A percentile compares a stretch with the other conserved stretches of the same genome.
Conservation (phyloP, 495 filamentous ascomycete genomes). For the Xylaria acuta region DNA sequence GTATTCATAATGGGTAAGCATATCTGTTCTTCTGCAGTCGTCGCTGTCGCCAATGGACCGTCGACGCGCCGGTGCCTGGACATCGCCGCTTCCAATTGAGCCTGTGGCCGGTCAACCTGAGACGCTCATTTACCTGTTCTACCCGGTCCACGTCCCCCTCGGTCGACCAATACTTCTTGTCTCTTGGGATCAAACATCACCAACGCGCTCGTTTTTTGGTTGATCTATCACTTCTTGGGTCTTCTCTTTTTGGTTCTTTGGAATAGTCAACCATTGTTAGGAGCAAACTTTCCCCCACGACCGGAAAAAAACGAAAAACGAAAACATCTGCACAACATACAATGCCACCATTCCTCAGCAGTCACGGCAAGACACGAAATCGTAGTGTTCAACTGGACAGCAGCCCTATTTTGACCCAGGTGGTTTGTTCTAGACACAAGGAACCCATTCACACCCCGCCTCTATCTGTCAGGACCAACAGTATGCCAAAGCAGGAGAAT, state of each 20-base stretch:
- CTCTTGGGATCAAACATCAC: slow-evolving; percentile 32
- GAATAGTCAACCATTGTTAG: slow-evolving; percentile 45
- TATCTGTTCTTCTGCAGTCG: slow-evolving; percentile 42
- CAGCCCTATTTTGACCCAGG: slow-evolving; percentile 33
- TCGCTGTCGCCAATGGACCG: slow-evolving; percentile 39
- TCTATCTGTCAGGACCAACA: slow-evolving; percentile 44
- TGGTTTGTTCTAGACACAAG: slow-evolving; percentile 33
- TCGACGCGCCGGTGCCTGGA: slow-evolving; percentile 33
- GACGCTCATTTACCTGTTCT: slow-evolving; percentile 1
- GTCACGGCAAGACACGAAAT: slow-evolving; percentile 49
- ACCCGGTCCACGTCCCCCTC: slow-evolving; percentile 17
- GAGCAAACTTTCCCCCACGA: slow-evolving; percentile 32
- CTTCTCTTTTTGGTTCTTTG: slow-evolving; percentile 43
- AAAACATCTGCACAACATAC: slow-evolving; percentile 28
- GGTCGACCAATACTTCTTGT: slow-evolving; percentile 30
- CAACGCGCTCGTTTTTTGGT: slow-evolving; percentile 35
- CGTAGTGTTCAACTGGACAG: slow-evolving; percentile 56
- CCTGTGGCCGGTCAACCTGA: slow-evolving; percentile 15
- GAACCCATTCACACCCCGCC: slow-evolving; percentile 33
- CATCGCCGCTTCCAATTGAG: slow-evolving; percentile 33
- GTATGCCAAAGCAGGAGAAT: slow-evolving; percentile 45
- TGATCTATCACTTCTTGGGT: slow-evolving; percentile 50
- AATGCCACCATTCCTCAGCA: slow-evolving; percentile 51
- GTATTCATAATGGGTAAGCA: slow-evolving; percentile 58
- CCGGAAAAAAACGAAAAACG: slow-evolving; percentile 27